Evolutionary conservation across 1,284 basidiomycete species (phyloP).

Genomic region (Ceratobasidium sp.): DNA sequence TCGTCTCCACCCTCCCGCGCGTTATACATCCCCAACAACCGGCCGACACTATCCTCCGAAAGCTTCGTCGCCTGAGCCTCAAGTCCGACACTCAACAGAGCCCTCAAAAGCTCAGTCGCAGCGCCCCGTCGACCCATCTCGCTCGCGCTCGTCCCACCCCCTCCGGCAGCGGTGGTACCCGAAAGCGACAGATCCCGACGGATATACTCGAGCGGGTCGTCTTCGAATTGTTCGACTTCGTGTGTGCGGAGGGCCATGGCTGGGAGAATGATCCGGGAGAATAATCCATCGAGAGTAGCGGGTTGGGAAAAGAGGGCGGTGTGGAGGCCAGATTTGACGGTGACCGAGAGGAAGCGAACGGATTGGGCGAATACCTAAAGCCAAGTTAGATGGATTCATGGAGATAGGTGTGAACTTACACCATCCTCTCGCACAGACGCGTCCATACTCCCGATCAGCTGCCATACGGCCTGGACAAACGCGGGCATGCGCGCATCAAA

Average conservation of each 20-base stretch:
- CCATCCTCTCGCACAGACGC: constrained; percentile 82
- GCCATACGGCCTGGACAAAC: constrained; percentile 94
- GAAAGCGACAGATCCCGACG: constrained; percentile 86
- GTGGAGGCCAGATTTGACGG: constrained; percentile 89
- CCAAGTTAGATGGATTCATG: constrained; percentile 58
- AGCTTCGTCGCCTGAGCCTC: constrained; percentile 88
- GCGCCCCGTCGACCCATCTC: constrained; percentile 88
- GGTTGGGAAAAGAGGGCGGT: constrained; percentile 74
- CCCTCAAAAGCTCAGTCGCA: constrained; percentile 91
- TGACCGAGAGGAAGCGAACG: constrained; percentile 91
- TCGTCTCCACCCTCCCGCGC: constrained; percentile 67
- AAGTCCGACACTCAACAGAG: constrained; percentile 73
- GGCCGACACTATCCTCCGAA: constrained; percentile 86
- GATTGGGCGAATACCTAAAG: constrained; percentile 90
- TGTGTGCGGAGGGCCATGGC: constrained; percentile 81
- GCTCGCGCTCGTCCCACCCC: constrained; percentile 60
- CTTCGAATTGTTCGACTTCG: constrained; percentile 96
- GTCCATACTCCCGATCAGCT: constrained; percentile 82
- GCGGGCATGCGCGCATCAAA: constrained; percentile 81
- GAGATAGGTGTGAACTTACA: constrained; percentile 57
- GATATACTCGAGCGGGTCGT: constrained; percentile 96
- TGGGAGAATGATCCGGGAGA: constrained; percentile 92
- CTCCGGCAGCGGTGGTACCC: constrained; percentile 58
- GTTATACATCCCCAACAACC: constrained; percentile 68
- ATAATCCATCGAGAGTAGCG: constrained; percentile 85